Conservation (phyloP, 2,329 filamentous ascomycete species). For the Aureobasidium mangrovei region DNA sequence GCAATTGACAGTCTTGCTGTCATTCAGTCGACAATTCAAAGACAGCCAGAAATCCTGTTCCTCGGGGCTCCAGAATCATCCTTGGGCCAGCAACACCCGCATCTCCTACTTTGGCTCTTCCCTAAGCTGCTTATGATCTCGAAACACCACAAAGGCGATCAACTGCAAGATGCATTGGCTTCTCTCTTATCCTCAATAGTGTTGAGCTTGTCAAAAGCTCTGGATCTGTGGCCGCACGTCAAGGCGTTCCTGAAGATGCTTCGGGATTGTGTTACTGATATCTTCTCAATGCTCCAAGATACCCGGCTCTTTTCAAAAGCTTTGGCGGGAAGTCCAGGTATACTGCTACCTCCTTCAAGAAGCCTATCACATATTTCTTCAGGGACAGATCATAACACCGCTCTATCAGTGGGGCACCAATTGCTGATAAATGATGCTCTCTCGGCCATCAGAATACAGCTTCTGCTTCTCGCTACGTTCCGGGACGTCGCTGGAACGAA, state of each 20-base stretch:
- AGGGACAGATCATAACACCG: conserved; percentile 32
- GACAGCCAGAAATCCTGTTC: conserved; percentile 61
- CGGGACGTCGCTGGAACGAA: not conserved
- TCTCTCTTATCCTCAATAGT: conserved; percentile 32
- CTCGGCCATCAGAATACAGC: not conserved
- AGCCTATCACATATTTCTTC: conserved; percentile 31
- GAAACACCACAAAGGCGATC: conserved; percentile 32
- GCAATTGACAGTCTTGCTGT: conserved; percentile 68
- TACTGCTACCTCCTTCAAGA: conserved; percentile 32
- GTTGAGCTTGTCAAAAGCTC: conserved; percentile 27
- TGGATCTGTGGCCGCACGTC: conserved; percentile 30
- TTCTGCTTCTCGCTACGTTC: conserved; percentile 1
- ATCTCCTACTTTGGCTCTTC: conserved; percentile 46
- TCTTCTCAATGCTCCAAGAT: conserved; percentile 5
- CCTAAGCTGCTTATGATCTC: conserved; percentile 44
- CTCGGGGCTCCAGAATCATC: conserved; percentile 20
- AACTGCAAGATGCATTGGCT: conserved; percentile 31
- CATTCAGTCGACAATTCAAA: conserved; percentile 62
- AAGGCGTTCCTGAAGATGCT: conserved; percentile 29
- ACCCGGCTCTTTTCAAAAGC: not conserved
- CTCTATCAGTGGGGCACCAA: conserved; percentile 34
- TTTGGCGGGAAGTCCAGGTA: not conserved
- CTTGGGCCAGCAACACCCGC: conserved; percentile 26
- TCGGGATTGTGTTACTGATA: conserved; percentile 34
- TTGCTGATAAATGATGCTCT: not conserved